A percentile compares a stretch with the other conserved stretches of the same genome.
Evolutionary conservation across 1,284 basidiomycete genomes (phyloP).

Genomic region (Heliocybe sulcata): DNA sequence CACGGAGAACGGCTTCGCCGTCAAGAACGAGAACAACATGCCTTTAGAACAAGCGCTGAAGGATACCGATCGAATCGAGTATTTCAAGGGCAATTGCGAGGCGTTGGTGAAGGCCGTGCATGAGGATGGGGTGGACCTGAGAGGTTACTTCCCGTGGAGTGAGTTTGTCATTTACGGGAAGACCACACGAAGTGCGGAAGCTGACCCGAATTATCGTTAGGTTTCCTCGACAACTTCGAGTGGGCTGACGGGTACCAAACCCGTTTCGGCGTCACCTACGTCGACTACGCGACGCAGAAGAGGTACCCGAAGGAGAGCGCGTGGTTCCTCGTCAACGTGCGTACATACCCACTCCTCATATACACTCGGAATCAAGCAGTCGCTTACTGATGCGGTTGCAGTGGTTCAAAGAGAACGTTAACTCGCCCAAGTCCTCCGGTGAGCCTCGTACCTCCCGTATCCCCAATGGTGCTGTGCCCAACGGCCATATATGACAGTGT

Average conservation of each 20-base stretch:
- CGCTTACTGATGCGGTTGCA: not conserved
- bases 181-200: too few relatives aligned
- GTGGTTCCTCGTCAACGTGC: constrained; percentile 31
- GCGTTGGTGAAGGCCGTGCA: constrained; percentile 45
- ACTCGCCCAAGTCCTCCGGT: not conserved
- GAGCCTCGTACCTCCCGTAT: not conserved
- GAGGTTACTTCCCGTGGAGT: constrained; percentile 62
- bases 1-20: constrained; percentile 60
- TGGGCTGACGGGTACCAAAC: constrained; percentile 55
- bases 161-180: not conserved
- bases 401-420: constrained; percentile 5
- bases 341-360: not conserved
- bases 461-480: not conserved
- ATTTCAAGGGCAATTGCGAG: constrained; percentile 52
- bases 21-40: constrained; percentile 47
- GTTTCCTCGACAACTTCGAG: constrained; percentile 61
- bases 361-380: not conserved
- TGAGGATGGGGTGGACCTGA: constrained; percentile 51
- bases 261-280: constrained; percentile 50
- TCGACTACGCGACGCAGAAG: constrained; percentile 57
- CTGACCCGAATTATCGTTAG: constrained; percentile 14
- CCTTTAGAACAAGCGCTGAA: constrained; percentile 42
- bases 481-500: too few relatives aligned
- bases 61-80: constrained; percentile 53
- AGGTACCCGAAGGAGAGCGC: constrained; percentile 57